phyloP scores from a whole-genome alignment of 345 rosid genomes.

The Zanthoxylum bungeanum region DNA sequence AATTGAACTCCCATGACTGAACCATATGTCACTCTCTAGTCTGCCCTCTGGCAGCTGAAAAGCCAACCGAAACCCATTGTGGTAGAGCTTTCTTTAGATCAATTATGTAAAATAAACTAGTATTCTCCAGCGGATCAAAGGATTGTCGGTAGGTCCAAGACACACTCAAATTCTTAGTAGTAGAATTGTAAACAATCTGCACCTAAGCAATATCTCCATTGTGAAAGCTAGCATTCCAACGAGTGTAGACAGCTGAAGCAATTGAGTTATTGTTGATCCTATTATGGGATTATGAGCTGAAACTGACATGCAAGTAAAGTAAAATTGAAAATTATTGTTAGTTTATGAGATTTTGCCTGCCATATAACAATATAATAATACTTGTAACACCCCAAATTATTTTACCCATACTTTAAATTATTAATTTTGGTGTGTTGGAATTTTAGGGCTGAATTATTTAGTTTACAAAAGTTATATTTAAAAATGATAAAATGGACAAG shows the following conservation, averaged over 20 bases:
- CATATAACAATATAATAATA: too few species aligned
- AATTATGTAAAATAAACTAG: conserved; percentile 26
- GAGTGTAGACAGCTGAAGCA: conserved; percentile 20
- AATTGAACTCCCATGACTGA: conserved; percentile 39
- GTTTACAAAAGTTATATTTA: too few species aligned
- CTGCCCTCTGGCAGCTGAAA: conserved; percentile 33
- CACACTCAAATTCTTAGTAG: conserved; percentile 25
- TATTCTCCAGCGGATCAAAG: conserved; percentile 3
- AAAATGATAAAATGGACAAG: too few species aligned
- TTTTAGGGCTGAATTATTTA: too few species aligned
- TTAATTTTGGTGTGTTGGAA: too few species aligned
- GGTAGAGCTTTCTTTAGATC: conserved; percentile 29
- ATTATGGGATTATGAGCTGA: too few species aligned
- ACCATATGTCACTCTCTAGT: conserved; percentile 12
- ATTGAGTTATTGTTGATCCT: conserved; percentile 43
- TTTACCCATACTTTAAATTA: too few species aligned
- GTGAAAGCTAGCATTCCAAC: conserved; percentile 41
- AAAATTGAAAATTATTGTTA: too few species aligned
- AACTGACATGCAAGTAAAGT: too few species aligned
- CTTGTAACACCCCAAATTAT: too few species aligned
- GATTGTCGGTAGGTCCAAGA: conserved; percentile 25
- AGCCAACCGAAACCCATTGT: conserved; percentile 32
- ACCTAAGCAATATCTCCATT: conserved; percentile 29
- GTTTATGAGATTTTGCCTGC: too few species aligned
- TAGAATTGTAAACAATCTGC: conserved; percentile 30